Conservation (phyloP, 2,329 filamentous ascomycete species). For the Aspergillus sp. region DNA sequence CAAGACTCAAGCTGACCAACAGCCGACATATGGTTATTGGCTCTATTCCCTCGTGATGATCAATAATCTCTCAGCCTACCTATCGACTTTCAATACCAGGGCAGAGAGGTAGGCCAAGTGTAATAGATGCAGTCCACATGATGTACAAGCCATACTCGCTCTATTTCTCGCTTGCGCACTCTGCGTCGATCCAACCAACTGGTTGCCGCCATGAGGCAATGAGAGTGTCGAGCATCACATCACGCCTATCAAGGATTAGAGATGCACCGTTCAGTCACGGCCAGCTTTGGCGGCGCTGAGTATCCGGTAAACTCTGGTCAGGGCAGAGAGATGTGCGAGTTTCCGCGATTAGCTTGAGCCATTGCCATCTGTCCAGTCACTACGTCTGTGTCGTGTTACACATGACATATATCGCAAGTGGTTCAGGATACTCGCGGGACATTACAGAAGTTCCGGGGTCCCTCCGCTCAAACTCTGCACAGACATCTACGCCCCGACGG, state of each 20-base stretch:
- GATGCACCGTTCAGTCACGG: background rate
- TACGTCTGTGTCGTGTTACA: background rate
- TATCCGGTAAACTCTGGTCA: background rate
- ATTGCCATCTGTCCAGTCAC: background rate
- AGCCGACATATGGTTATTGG: background rate
- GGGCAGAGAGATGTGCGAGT: background rate
- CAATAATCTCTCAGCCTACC: background rate
- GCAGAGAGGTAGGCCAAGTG: background rate
- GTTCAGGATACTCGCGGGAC: background rate
- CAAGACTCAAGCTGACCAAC: background rate
- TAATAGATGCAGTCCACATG: constrained; percentile 5
- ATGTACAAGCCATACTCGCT: constrained; percentile 1
- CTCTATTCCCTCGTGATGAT: constrained; percentile 1
- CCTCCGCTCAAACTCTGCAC: constrained; percentile 1
- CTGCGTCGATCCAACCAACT: background rate
- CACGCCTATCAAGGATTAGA: background rate
- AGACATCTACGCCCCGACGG: background rate
- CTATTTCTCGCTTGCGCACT: constrained; percentile 1
- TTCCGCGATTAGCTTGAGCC: background rate
- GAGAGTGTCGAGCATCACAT: background rate
- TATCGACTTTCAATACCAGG: background rate
- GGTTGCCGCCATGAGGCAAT: background rate
- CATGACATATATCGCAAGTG: constrained; percentile 1
- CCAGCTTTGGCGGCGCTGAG: background rate
- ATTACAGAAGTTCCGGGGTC: constrained; percentile 1